Evolutionary conservation across 257 asterid genomes (phyloP).

Genomic region (Fraxinus cuspidata): DNA sequence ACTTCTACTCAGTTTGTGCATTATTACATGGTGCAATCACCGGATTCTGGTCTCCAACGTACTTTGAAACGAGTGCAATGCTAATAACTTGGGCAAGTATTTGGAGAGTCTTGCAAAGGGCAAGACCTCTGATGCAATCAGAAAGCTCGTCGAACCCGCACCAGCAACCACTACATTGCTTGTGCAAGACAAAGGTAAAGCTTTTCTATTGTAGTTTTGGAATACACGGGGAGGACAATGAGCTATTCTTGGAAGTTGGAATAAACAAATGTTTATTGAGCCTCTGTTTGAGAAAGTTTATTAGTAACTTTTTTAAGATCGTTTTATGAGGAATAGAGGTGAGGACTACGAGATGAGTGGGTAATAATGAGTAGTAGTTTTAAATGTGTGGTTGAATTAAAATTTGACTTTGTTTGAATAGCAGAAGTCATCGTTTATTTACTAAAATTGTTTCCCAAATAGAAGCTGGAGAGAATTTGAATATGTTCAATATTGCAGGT

Average conservation of each 20-base stretch:
- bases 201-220: not conserved
- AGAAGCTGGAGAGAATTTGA: slow-evolving; percentile 15
- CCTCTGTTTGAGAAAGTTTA: no score
- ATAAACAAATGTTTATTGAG: not conserved
- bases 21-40: slow-evolving; percentile 85
- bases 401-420: no score
- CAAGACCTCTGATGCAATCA: slow-evolving; percentile 96
- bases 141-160: slow-evolving; percentile 89
- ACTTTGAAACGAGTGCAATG: slow-evolving; percentile 99
- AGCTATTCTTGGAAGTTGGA: slow-evolving; percentile 15
- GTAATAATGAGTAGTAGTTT: no score
- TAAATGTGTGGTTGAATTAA: no score
- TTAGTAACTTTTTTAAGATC: no score
- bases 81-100: slow-evolving; percentile 91
- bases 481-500: slow-evolving; percentile 46
- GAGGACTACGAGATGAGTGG: no score
- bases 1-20: slow-evolving; percentile 86
- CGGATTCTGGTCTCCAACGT: slow-evolving; percentile 91
- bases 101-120: slow-evolving; percentile 96
- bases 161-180: slow-evolving; percentile 88
- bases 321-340: no score
- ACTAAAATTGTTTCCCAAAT: no score
- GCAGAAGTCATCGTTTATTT: no score
- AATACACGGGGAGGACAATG: not conserved
- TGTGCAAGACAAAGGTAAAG: slow-evolving; percentile 66